Conservation (phyloP, 2,329 filamentous ascomycete genomes). For the Trichoderma koningii region DNA sequence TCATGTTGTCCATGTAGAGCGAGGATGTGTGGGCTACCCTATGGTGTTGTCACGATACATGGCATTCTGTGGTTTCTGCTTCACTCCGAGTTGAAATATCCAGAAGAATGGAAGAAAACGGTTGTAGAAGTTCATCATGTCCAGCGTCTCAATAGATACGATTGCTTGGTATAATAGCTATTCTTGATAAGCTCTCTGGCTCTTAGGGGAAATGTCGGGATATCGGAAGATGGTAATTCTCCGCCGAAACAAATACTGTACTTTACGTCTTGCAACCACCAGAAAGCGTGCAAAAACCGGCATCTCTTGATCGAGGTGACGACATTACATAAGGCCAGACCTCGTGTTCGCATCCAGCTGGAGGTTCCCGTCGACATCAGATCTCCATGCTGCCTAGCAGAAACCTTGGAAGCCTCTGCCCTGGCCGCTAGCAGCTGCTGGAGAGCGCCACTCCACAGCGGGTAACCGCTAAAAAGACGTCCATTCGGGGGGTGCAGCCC, state of each 20-base stretch:
- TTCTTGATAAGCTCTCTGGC: too few relatives aligned
- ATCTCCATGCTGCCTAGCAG: conserved; percentile 16
- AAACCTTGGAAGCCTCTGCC: conserved; percentile 15
- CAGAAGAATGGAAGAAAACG: too few relatives aligned
- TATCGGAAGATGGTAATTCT: conserved; percentile 1
- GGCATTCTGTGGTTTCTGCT: too few relatives aligned
- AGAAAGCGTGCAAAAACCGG: not conserved
- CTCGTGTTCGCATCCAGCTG: conserved; percentile 16
- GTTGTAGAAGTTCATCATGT: too few relatives aligned
- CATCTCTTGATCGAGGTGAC: not conserved
- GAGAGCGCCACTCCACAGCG: not conserved
- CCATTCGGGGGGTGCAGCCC: not conserved
- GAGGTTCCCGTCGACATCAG: not conserved
- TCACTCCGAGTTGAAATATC: too few relatives aligned
- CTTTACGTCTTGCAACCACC: not conserved
- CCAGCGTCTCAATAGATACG: too few relatives aligned
- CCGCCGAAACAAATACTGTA: not conserved
- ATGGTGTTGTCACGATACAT: too few relatives aligned
- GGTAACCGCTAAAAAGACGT: conserved; percentile 15
- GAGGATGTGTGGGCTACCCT: too few relatives aligned
- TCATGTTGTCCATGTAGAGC: too few relatives aligned
- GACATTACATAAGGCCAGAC: conserved; percentile 24
- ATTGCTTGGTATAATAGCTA: too few relatives aligned
- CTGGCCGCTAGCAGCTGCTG: not conserved
- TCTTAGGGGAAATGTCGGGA: not conserved